phyloP scores from a whole-genome alignment of 192 early-diverging fungal genomes.

The Umbelopsis sp. region DNA sequence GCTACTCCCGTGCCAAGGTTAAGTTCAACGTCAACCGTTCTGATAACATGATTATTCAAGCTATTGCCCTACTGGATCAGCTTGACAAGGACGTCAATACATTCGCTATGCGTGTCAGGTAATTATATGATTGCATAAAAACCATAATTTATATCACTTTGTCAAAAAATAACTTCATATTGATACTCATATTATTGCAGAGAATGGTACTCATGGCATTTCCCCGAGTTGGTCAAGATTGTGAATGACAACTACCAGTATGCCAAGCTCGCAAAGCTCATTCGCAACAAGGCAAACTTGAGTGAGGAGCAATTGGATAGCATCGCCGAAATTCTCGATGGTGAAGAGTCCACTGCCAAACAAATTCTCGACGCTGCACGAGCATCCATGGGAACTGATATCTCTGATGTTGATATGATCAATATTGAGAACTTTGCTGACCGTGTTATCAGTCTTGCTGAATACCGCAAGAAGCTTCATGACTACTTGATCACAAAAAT shows the following conservation, averaged over 20 bases:
- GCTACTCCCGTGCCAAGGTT: conserved; percentile 97
- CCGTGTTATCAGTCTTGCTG: conserved; percentile 85
- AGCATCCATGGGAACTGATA: conserved; percentile 98
- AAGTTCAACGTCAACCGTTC: conserved; percentile 99
- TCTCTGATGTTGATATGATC: conserved; percentile 92
- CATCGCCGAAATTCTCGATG: conserved; percentile 76
- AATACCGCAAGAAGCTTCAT: conserved; percentile 94
- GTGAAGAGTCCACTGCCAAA: conserved; percentile 79
- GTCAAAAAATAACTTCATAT: too few relatives aligned
- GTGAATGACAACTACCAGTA: conserved; percentile 91
- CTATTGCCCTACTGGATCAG: conserved; percentile 93
- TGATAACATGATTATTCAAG: conserved; percentile 97
- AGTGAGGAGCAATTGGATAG: conserved; percentile 74
- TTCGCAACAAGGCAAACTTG: conserved; percentile 91
- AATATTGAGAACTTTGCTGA: conserved; percentile 95
- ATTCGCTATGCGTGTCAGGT: conserved; percentile 92
- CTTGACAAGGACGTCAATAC: conserved; percentile 99
- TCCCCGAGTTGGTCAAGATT: conserved; percentile 98
- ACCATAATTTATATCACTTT: too few relatives aligned
- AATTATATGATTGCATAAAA: not conserved
- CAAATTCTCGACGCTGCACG: conserved; percentile 93
- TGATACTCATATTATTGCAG: conserved; percentile 37
- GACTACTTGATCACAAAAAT: conserved; percentile 94
- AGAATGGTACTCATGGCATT: conserved; percentile 99
- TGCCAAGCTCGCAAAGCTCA: conserved; percentile 86